A percentile compares a stretch with the other conserved stretches of the same genome.
These are phyloP conservation scores for Papiliotrema flavescens DNA, from an alignment of 1,284 basidiomycete species.

Conservation along the genomic window DNA sequence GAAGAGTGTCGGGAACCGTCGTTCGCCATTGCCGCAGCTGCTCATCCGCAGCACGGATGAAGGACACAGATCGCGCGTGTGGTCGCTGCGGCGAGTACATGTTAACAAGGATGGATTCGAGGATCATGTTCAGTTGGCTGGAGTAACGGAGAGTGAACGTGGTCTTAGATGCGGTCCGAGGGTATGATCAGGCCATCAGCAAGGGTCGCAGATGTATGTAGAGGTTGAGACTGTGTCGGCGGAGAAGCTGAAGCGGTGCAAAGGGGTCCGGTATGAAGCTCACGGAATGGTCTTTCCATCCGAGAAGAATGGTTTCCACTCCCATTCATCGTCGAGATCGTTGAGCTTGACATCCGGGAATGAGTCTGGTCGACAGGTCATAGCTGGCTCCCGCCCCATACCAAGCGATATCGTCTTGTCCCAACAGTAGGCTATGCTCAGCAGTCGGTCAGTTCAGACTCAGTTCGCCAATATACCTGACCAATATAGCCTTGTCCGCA, in stretches of 20 bases:
- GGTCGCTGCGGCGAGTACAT: conserved; percentile 25
- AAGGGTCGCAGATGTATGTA: neutral
- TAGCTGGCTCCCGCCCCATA: conserved; percentile 20
- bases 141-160: conserved; percentile 8
- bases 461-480: conserved; percentile 4
- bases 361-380: conserved; percentile 5
- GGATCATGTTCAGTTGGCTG: conserved; percentile 18
- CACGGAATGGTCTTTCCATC: neutral
- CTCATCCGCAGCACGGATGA: conserved; percentile 8
- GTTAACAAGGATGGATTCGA: conserved; percentile 24
- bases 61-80: conserved; percentile 15
- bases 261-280: neutral
- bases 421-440: conserved; percentile 14
- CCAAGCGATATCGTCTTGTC: conserved; percentile 17
- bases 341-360: conserved; percentile 1
- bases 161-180: neutral
- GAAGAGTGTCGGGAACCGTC: neutral
- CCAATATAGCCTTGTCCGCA: conserved; percentile 21
- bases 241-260: neutral
- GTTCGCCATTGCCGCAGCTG: neutral
- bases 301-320: neutral
- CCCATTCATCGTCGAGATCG: neutral
- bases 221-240: too few species aligned
- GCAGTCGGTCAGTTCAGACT: neutral
- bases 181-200: neutral